These are phyloP conservation scores for Senecio squalidus DNA, from an alignment of 140 eudicot genomes.

Conservation along the genomic window DNA sequence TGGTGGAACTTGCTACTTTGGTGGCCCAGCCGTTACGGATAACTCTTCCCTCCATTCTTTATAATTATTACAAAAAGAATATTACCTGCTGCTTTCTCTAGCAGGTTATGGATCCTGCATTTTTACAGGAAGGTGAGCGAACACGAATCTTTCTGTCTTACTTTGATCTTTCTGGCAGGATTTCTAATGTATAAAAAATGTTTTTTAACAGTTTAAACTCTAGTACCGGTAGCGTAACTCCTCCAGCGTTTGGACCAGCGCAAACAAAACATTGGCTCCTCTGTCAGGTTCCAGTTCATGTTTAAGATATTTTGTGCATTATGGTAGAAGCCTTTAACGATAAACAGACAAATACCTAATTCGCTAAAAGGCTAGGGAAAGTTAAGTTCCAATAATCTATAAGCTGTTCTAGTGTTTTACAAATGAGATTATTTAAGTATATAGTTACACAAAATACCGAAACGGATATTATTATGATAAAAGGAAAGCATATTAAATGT, in stretches of 20 bases:
- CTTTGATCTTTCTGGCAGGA: neutral
- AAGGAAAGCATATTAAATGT: no score
- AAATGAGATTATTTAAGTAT: no score
- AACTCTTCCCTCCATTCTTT: neutral
- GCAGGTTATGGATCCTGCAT: constrained; percentile 79
- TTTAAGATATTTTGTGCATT: no score
- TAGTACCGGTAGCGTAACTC: constrained; percentile 25
- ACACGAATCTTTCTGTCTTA: neutral
- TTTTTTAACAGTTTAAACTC: constrained; percentile 37
- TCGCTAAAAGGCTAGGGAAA: no score
- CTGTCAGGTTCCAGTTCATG: no score
- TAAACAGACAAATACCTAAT: no score
- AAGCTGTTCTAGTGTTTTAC: no score
- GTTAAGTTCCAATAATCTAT: no score
- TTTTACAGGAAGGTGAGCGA: constrained; percentile 71
- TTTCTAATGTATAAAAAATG: constrained; percentile 12
- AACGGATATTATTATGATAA: no score
- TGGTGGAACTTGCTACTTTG: constrained; percentile 92
- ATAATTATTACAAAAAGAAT: neutral
- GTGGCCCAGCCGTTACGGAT: constrained; percentile 51
- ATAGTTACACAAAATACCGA: no score
- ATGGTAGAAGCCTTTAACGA: no score
- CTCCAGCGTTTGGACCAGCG: constrained; percentile 53
- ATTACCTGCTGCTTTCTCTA: neutral
- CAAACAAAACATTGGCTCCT: no score